Base-by-base conservation (phyloP, 306 rosid genomes). In the Rubus idaeus region DNA sequence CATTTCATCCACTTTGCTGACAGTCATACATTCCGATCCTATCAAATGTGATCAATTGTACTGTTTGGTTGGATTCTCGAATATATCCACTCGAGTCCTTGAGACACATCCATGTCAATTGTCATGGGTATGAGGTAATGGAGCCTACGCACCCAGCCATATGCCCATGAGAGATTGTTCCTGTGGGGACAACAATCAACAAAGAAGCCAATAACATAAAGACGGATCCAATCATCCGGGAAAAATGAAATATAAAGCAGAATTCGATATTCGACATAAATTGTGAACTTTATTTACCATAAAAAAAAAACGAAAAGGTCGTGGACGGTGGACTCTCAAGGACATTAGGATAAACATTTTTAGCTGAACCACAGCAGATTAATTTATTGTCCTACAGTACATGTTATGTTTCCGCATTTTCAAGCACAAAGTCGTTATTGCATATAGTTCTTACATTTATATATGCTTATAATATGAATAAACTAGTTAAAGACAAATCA, bases 11-110 rank as follows among this genome's bases (percentile, higher is more conserved):
- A 0, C 17, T 17, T 52, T 52, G 20, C 62, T 20, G 62, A 8
- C 62, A 20, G 4, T 11, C 18, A 61, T 30, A 13, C 16, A 61
- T 30, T 26, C 41, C 41, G 5, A 60, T 60, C 65, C 18, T 60
- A 14, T 26, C 39, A 30, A 23, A 46, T 46, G 41, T 21, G 13
- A 5, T 68, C 41, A 42, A 67, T 21, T 26, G 30, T 9, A 68
- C 21, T 66, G 3, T 42, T 11, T 68, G 10, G 4, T 18, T 51
- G 75, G 46, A 51, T 16, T 16, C 62, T 70, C 30, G 40, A 72
- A 53, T 41, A 64, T 73, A 56, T 11, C 66, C 40, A 73, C 53
- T 41, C 30, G 12, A 72, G 66, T 63, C 68, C 20, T 63, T 5
- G 68, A 63, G 39, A 39, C 13, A 30, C 64, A 55, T 53, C 53